Conservation (phyloP, 2,329 filamentous ascomycete species). For the Mollisia scopiformis region DNA sequence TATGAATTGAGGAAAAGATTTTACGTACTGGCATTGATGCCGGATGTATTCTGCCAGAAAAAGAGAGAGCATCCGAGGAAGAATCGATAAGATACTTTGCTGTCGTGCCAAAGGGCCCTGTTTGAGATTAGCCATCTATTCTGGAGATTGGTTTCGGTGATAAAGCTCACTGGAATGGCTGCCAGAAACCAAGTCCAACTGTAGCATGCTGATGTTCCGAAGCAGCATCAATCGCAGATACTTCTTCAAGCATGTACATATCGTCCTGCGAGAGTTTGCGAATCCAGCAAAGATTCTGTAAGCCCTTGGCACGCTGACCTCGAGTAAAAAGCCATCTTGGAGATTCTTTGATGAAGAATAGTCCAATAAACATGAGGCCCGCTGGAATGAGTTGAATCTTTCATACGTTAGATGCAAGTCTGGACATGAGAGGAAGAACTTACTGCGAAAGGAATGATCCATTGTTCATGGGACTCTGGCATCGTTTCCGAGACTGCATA, state of each 20-base stretch:
- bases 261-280: conserved; percentile 58
- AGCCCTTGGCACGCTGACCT: conserved; percentile 60
- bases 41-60: conserved; percentile 48
- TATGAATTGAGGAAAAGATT: too few species aligned
- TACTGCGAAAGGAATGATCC: conserved; percentile 59
- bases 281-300: conserved; percentile 65
- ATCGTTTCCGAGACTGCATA: conserved; percentile 55
- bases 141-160: neutral
- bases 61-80: conserved; percentile 75
- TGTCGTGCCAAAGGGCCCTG: conserved; percentile 53
- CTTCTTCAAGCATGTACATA: conserved; percentile 60
- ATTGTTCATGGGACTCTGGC: conserved; percentile 53
- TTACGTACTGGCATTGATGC: conserved; percentile 83
- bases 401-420: neutral
- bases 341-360: conserved; percentile 65
- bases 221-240: conserved; percentile 69
- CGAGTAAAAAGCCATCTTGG: conserved; percentile 72
- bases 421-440: neutral
- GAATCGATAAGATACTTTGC: conserved; percentile 68
- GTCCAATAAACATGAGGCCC: conserved; percentile 61
- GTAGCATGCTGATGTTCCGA: conserved; percentile 63
- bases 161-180: conserved; percentile 53
- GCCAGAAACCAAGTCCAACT: conserved; percentile 74
- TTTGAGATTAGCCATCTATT: neutral
- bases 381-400: conserved; percentile 67